Conservation (phyloP, 2,329 filamentous ascomycete genomes). For the Pseudomassariella vexata region DNA sequence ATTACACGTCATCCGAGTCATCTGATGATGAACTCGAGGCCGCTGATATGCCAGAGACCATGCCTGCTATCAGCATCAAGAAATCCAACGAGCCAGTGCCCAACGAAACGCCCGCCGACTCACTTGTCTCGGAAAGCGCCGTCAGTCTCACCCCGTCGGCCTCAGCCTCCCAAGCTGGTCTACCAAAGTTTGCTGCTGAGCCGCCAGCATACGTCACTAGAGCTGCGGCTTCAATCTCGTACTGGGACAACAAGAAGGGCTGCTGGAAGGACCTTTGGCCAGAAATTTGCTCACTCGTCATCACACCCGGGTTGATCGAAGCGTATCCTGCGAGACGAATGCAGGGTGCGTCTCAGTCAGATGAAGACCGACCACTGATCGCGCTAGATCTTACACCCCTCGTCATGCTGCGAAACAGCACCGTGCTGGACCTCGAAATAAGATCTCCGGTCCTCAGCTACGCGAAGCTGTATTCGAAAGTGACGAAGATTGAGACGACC, state of each 20-base stretch:
- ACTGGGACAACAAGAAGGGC: slow-evolving; percentile 56
- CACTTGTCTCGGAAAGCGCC: slow-evolving; percentile 38
- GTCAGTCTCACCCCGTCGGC: slow-evolving; percentile 69
- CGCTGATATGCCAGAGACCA: slow-evolving; percentile 53
- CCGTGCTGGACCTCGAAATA: slow-evolving; percentile 88
- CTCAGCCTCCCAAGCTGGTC: slow-evolving; percentile 68
- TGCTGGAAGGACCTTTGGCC: slow-evolving; percentile 53
- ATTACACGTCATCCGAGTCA: slow-evolving; percentile 35
- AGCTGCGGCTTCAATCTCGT: slow-evolving; percentile 51
- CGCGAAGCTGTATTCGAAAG: slow-evolving; percentile 52
- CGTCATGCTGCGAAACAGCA: slow-evolving; percentile 85
- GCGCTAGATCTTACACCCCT: slow-evolving; percentile 86
- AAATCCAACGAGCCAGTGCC: slow-evolving; percentile 22
- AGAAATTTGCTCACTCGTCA: slow-evolving; percentile 47
- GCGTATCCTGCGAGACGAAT: slow-evolving; percentile 39
- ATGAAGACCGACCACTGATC: slow-evolving; percentile 41
- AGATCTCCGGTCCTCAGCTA: slow-evolving; percentile 72
- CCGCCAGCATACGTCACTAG: slow-evolving; percentile 37
- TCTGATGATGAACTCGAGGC: slow-evolving; percentile 55
- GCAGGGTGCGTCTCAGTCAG: slow-evolving; percentile 28
- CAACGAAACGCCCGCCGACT: slow-evolving; percentile 26
- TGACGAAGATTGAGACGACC: slow-evolving; percentile 57
- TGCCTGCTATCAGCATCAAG: slow-evolving; percentile 53
- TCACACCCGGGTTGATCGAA: slow-evolving; percentile 55
- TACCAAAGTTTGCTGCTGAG: slow-evolving; percentile 41